Base-by-base conservation (phyloP, 164 flowering plant genomes). In the Macadamia integrifolia region DNA sequence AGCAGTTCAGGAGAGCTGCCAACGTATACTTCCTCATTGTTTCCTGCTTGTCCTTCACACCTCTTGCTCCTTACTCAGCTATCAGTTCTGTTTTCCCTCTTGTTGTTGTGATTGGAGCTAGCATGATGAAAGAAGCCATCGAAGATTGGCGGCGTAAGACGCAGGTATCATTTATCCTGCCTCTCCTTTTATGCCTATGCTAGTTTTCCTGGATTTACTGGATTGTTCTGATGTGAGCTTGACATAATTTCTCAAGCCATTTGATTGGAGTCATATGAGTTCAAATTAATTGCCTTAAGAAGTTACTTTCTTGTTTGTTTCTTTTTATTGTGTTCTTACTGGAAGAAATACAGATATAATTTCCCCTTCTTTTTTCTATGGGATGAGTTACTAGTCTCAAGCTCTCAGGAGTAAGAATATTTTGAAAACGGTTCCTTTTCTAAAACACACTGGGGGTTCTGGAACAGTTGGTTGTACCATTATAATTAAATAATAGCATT, bases 1-100 rank as follows among this genome's bases (percentile, higher is more conserved):
- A 91, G 83, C 97, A 91, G 71, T 91, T 91, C 75, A 79, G 97
- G 76, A 75, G 97, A 58, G 92, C 84, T 44, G 97, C 97, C 52
- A 91, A 91, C 67, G 14, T 88, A 0, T 91, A 86, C 70, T 91
- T 91, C 74, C 89, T 91, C 55, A 1, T 87, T 9, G 74, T 80
- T 66, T 89, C 82, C 0, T 70, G 81, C 18, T 53, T 91, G 65
- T 78, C 93, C 9, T 88, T 91, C 82, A 87, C 92, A 0, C 81
- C 87, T 0, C 81, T 88, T 9, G 75, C 92, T 10, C 97, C 97
- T 70, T 88, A 82, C 76, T 66, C 86, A 0, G 77, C 88, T 35
- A 50, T 83, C 65, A 90, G 93, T 65, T 77, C 78, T 68, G 77
- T 90, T 40, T 62, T 84, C 28, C 97, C 97, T 72, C 83, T 90